Evolutionary conservation across 2,329 filamentous ascomycete species (phyloP), one percentile per base, ranked within the genome.

Genomic region (Pestalotiopsis sp.): DNA sequence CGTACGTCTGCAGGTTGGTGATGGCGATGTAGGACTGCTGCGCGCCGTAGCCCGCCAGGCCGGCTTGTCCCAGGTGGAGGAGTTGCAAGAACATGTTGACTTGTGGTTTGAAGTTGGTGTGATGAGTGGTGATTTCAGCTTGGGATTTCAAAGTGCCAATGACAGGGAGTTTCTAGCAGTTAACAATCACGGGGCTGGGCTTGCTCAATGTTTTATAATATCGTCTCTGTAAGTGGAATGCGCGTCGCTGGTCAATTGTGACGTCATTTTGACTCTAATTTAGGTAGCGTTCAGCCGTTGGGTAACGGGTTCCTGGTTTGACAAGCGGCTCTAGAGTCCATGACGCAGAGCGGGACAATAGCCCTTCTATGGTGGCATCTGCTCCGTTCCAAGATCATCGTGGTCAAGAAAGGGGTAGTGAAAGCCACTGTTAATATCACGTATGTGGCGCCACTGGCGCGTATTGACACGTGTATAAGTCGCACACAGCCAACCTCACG

Each of bases 1-100:
- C 82, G 71, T 84, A 85, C 64, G 78, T 78, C 39, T 75, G 77
- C 4, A 85, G 78, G 67, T 82, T 82, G 48, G 72, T 77, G 71
- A 84, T 81, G 58, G 83, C 78, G 59, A 78, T 73, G 68, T 78
- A 81, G 65, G 81, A 81, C 17, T 82, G 76, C 66, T 78, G 78
- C 57, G 77, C 79, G 70, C 81, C 82, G 71, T 83, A 84, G 59
- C 71, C 75, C n/a, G 77, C 74, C 39, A 84, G 78, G 17, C 75
- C 71, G 17, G 79, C 74, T 70, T 84, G 83, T 38, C 72, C 71
- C n/a, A 78, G 60, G 70, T 82, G 79, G 10, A 79, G 56, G 67
- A 81, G 70, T 14, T 71, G 71, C 10, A 76, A 66, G 26, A 79
- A 62, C 73, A 75, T 75, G 30, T 7, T 48, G 60, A 14, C 2